Percentiles rank a stretch among this genome's conserved stretches.
These are phyloP conservation scores for Calonectria naviculata DNA, from an alignment of 2,329 filamentous ascomycete genomes.

Conservation along the genomic window DNA sequence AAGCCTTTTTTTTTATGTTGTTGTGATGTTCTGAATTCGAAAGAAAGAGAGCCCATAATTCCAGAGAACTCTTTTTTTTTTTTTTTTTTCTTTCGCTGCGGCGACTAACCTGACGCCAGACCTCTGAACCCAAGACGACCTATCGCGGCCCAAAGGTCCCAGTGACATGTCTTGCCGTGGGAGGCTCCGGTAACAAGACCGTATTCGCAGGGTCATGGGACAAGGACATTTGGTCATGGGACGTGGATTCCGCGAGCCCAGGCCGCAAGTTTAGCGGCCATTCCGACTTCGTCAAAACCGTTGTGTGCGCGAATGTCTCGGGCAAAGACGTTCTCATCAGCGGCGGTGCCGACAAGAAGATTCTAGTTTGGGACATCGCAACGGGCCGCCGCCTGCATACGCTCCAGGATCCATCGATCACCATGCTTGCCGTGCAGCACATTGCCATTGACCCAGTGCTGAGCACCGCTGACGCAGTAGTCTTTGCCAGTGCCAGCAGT, in stretches of 20 bases:
- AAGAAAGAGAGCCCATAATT: too few relatives aligned
- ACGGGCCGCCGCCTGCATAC: slow-evolving; percentile 77
- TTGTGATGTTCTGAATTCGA: background rate
- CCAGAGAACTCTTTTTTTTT: too few relatives aligned
- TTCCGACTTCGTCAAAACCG: slow-evolving; percentile 89
- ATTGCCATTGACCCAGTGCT: slow-evolving; percentile 79
- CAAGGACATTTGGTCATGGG: slow-evolving; percentile 90
- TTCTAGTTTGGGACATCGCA: slow-evolving; percentile 84
- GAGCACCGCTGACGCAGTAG: slow-evolving; percentile 59
- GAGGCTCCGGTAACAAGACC: slow-evolving; percentile 63
- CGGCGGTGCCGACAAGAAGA: slow-evolving; percentile 81
- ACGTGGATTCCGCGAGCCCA: slow-evolving; percentile 65
- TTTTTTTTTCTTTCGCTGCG: background rate
- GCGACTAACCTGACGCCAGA: slow-evolving; percentile 38
- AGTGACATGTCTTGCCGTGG: slow-evolving; percentile 80
- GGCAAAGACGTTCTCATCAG: slow-evolving; percentile 76
- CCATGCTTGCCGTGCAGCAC: slow-evolving; percentile 83
- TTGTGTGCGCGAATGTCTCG: slow-evolving; percentile 71
- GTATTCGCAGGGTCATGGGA: slow-evolving; percentile 96
- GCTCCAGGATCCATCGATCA: slow-evolving; percentile 77
- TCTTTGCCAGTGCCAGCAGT: slow-evolving; percentile 83
- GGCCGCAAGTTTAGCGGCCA: slow-evolving; percentile 79
- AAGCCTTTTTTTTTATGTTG: slow-evolving; percentile 24
- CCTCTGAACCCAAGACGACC: slow-evolving; percentile 47
- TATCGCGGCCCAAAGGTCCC: slow-evolving; percentile 85